Evolutionary conservation across 2,329 filamentous ascomycete species (phyloP).

Genomic region (Colletotrichum sansevieriae): DNA sequence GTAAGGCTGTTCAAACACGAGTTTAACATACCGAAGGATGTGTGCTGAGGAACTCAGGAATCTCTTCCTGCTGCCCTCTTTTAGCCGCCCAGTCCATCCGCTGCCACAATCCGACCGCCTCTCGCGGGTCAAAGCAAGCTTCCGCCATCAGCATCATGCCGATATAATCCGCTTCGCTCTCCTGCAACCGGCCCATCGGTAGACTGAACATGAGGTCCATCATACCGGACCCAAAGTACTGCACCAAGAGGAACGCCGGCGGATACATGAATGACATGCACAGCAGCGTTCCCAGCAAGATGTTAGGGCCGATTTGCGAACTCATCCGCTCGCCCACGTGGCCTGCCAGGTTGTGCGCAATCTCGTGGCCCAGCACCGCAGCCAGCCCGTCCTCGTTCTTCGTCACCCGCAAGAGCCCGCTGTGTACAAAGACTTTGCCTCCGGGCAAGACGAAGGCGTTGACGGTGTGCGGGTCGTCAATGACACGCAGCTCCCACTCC

Average conservation of each 20-base stretch:
- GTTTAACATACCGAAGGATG: constrained; percentile 74
- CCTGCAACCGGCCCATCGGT: constrained; percentile 79
- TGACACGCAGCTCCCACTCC: constrained; percentile 81
- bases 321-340: constrained; percentile 76
- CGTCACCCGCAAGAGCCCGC: constrained; percentile 78
- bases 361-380: constrained; percentile 83
- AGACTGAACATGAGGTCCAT: constrained; percentile 74
- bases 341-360: constrained; percentile 80
- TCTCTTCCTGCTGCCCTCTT: constrained; percentile 56
- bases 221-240: constrained; percentile 60
- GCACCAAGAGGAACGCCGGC: constrained; percentile 57
- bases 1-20: too few species aligned
- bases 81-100: constrained; percentile 70
- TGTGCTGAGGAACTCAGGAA: constrained; percentile 80
- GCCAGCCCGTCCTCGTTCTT: constrained; percentile 77
- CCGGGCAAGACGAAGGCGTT: constrained; percentile 86
- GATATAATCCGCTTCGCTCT: constrained; percentile 84
- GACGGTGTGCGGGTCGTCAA: constrained; percentile 71
- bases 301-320: constrained; percentile 63
- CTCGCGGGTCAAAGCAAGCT: constrained; percentile 79
- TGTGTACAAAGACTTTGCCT: constrained; percentile 85
- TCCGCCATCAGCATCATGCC: constrained; percentile 87
- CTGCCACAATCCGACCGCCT: constrained; percentile 76
- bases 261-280: constrained; percentile 61
- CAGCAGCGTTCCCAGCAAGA: constrained; percentile 64